phyloP scores from a whole-genome alignment of 2,329 filamentous ascomycete genomes.

The Calonectria pteridis region DNA sequence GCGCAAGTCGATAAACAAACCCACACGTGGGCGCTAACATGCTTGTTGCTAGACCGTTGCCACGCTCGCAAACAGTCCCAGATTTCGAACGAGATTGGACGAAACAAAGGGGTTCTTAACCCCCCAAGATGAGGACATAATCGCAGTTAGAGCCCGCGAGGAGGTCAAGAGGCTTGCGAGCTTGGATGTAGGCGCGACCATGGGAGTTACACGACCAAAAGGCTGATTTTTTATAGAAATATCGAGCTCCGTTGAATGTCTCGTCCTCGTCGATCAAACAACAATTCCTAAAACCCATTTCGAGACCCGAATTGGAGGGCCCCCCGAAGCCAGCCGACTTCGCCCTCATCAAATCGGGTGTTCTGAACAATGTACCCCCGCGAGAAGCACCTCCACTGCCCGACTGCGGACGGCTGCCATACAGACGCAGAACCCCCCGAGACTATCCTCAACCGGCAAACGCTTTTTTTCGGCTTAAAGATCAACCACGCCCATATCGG shows the following conservation, averaged over 20 bases:
- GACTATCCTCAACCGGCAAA: conserved; percentile 29
- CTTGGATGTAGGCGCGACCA: conserved; percentile 36
- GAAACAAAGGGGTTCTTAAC: conserved; percentile 35
- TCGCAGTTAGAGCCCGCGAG: conserved; percentile 31
- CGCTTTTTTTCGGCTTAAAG: conserved; percentile 29
- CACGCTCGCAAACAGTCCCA: conserved; percentile 37
- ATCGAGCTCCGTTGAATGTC: not conserved
- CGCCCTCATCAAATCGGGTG: not conserved
- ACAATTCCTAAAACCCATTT: not conserved
- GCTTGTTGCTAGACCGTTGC: conserved; percentile 35
- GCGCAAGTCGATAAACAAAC: conserved; percentile 16
- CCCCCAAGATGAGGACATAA: conserved; percentile 32
- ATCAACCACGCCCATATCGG: conserved; percentile 46
- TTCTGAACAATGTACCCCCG: not conserved
- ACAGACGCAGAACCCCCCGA: conserved; percentile 25
- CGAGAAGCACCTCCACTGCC: not conserved
- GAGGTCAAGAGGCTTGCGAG: conserved; percentile 37
- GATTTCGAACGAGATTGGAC: conserved; percentile 41
- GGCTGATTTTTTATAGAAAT: conserved; percentile 21
- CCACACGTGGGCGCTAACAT: not conserved
- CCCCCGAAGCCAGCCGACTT: not conserved
- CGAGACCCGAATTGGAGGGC: not conserved
- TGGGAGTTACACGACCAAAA: not conserved
- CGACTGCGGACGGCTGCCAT: conserved; percentile 20
- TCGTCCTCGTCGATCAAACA: not conserved